A percentile compares a stretch with the other conserved stretches of the same genome.
These are phyloP conservation scores for Simplicillium sp. DNA, from an alignment of 2,329 filamentous ascomycete species.

Conservation along the genomic window DNA sequence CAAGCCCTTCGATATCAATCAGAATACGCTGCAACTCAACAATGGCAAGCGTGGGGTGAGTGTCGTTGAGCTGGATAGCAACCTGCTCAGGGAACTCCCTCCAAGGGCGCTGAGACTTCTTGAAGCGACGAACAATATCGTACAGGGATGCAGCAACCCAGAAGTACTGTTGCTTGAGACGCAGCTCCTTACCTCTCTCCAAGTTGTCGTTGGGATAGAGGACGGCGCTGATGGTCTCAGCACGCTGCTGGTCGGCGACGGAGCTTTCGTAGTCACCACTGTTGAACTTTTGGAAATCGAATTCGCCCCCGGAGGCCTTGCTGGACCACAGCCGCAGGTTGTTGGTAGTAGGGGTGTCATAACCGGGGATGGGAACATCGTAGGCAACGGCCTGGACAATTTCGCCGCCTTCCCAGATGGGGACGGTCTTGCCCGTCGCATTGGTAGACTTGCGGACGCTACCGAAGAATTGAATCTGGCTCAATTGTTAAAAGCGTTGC, in stretches of 20 bases:
- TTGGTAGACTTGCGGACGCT: conserved; percentile 67
- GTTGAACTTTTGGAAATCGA: conserved; percentile 99
- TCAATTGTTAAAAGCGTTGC: too few species aligned
- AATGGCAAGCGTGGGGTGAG: conserved; percentile 90
- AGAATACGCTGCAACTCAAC: conserved; percentile 93
- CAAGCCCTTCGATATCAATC: conserved; percentile 77
- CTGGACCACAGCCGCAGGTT: conserved; percentile 96
- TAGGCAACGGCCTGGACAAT: conserved; percentile 87
- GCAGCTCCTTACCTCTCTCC: conserved; percentile 91
- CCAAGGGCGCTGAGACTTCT: conserved; percentile 91
- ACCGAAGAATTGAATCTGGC: conserved; percentile 84
- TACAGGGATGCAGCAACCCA: conserved; percentile 96
- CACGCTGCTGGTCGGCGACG: conserved; percentile 93
- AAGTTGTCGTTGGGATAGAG: conserved; percentile 97
- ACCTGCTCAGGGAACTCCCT: conserved; percentile 88
- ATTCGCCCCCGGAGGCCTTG: conserved; percentile 93
- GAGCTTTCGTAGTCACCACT: conserved; percentile 96
- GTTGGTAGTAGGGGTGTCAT: conserved; percentile 83
- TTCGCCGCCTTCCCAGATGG: conserved; percentile 87
- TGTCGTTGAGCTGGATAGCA: conserved; percentile 96
- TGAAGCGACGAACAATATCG: conserved; percentile 95
- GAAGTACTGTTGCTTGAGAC: conserved; percentile 98
- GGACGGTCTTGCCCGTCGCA: conserved; percentile 63
- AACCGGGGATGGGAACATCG: conserved; percentile 87
- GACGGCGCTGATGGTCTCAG: conserved; percentile 97